phyloP scores from a whole-genome alignment of 768 basidiomycete species.

The Hericium rajendrae region DNA sequence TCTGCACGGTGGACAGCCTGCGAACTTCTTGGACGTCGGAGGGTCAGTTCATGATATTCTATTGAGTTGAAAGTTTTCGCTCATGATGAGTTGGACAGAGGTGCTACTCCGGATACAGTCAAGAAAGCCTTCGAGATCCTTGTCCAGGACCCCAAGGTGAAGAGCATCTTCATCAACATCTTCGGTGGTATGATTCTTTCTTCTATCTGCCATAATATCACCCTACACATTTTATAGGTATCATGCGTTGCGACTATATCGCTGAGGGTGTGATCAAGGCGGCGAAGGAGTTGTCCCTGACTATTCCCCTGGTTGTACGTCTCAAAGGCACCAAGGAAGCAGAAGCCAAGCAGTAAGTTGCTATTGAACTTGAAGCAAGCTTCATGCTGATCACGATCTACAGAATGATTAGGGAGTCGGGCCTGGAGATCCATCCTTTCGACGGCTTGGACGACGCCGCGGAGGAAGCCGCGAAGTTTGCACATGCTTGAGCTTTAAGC shows the following conservation, averaged over 20 bases:
- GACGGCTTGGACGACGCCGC: conserved; percentile 92
- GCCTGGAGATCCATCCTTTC: conserved; percentile 87
- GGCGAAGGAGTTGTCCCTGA: conserved; percentile 80
- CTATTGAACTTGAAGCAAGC: conserved; percentile 2
- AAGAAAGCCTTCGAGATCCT: conserved; percentile 99
- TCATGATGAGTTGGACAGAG: conserved; percentile 34
- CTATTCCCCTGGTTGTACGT: conserved; percentile 84
- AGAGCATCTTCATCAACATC: conserved; percentile 98
- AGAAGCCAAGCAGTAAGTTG: conserved; percentile 85
- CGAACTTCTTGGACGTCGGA: conserved; percentile 98
- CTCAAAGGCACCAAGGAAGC: conserved; percentile 95
- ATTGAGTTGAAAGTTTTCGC: conserved; percentile 1
- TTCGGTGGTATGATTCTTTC: conserved; percentile 56
- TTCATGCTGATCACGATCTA: conserved; percentile 3
- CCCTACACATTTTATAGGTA: conserved; percentile 36
- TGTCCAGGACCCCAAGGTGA: conserved; percentile 82
- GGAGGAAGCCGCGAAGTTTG: conserved; percentile 65
- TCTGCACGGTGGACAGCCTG: conserved; percentile 91
- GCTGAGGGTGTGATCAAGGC: conserved; percentile 98
- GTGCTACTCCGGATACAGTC: conserved; percentile 98
- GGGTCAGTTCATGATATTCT: conserved; percentile 40
- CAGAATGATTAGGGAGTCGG: conserved; percentile 90
- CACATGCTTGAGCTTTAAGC: conserved; percentile 22
- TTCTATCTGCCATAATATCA: not conserved
- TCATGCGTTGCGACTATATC: conserved; percentile 99